These are phyloP conservation scores for Prunus salicina DNA, from an alignment of 306 rosid species.

Conservation along the genomic window DNA sequence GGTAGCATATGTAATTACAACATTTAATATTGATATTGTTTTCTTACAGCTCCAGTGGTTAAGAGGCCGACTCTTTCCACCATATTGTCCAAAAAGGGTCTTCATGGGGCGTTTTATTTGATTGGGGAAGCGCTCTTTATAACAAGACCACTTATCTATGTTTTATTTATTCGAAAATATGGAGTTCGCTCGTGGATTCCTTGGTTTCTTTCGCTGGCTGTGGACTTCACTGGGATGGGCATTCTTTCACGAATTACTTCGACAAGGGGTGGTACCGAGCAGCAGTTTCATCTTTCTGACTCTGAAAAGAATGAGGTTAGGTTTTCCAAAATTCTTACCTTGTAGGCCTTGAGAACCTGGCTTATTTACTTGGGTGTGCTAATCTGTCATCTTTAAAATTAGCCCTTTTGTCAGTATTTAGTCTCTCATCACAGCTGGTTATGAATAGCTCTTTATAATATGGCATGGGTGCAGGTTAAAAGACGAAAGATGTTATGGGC, in stretches of 20 bases:
- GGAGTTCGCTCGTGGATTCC: slow-evolving; percentile 88
- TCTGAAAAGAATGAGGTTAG: slow-evolving; percentile 87
- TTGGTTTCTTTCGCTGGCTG: slow-evolving; percentile 76
- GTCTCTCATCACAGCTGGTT: slow-evolving; percentile 5
- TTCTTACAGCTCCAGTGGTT: slow-evolving; percentile 46
- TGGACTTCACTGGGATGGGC: slow-evolving; percentile 59
- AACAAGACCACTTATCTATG: slow-evolving; percentile 80
- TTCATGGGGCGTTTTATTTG: slow-evolving; percentile 60
- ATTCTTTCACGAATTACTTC: slow-evolving; percentile 58
- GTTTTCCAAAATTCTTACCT: slow-evolving; percentile 18
- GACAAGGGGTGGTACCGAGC: slow-evolving; percentile 29
- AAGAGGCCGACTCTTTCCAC: slow-evolving; percentile 55
- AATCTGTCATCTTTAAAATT: neutral
- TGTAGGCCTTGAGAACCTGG: neutral
- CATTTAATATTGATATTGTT: slow-evolving; percentile 29
- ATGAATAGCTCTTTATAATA: slow-evolving; percentile 10
- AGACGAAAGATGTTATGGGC: slow-evolving; percentile 73
- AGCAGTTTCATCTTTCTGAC: slow-evolving; percentile 46
- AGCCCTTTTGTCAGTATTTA: slow-evolving; percentile 4
- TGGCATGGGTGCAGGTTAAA: slow-evolving; percentile 53
- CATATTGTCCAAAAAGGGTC: slow-evolving; percentile 63
- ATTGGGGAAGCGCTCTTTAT: slow-evolving; percentile 75
- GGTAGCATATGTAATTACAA: neutral
- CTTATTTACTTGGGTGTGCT: slow-evolving; percentile 4
- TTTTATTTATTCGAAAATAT: slow-evolving; percentile 65